These are phyloP conservation scores for Cyathus striatus DNA, from an alignment of 768 basidiomycete genomes.

Conservation along the genomic window DNA sequence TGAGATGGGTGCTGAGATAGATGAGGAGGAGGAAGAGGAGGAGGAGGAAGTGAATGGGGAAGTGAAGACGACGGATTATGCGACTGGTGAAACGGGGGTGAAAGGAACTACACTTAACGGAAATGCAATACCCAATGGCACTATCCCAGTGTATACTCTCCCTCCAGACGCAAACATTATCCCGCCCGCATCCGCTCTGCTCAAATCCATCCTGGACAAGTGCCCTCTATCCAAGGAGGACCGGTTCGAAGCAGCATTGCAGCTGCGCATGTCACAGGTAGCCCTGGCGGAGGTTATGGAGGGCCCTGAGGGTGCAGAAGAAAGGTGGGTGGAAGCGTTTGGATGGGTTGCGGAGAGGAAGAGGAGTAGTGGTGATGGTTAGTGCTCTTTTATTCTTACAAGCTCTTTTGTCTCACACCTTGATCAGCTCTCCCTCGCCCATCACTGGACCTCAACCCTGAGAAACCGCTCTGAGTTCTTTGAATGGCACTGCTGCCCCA, in stretches of 20 bases:
- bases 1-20: conserved; percentile 65
- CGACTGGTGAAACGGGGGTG: not conserved
- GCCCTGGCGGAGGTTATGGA: conserved; percentile 78
- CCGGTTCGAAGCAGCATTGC: conserved; percentile 71
- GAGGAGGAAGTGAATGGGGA: conserved; percentile 5
- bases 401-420: too few relatives aligned
- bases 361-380: conserved; percentile 16
- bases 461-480: too few relatives aligned
- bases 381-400: too few relatives aligned
- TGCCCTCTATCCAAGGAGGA: conserved; percentile 46
- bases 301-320: conserved; percentile 79
- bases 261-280: conserved; percentile 83
- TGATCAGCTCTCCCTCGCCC: too few relatives aligned
- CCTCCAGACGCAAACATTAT: conserved; percentile 19
- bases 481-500: too few relatives aligned
- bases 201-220: conserved; percentile 18
- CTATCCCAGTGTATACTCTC: conserved; percentile 17
- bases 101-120: not conserved
- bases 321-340: conserved; percentile 81
- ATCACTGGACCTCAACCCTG: too few relatives aligned
- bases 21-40: conserved; percentile 9
- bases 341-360: conserved; percentile 73
- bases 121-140: not conserved
- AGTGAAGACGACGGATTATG: not conserved
- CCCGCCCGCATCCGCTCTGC: conserved; percentile 29